Evolutionary conservation across 805 yeast genomes (phyloP), one percentile per base, ranked within the genome.

Genomic region (Myxozyma geophila): DNA sequence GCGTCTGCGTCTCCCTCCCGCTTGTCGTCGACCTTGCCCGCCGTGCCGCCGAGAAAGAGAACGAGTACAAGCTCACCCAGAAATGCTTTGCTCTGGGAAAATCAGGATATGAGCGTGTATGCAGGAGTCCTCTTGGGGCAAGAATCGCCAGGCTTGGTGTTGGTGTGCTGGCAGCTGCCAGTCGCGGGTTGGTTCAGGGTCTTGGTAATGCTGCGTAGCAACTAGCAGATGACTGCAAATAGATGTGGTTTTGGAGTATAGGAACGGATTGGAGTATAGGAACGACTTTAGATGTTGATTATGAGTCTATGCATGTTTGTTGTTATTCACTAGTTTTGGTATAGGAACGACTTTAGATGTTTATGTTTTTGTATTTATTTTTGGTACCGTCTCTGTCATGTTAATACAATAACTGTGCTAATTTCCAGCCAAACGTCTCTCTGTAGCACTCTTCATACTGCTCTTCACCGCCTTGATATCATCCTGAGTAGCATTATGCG

Each of bases 401-500:
- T n/a, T n/a, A n/a, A n/a, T n/a, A n/a, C n/a, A n/a, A n/a, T n/a
- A n/a, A n/a, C n/a, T n/a, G n/a, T 12, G 15, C 36, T 43, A 37
- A 37, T 54, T 44, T 35, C 46, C 54, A 4, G 66, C 67, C 50
- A 76, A 71, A 37, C 76, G 62, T 56, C 69, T 69, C 70, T 87
- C 90, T 71, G 85, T 82, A 66, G 79, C 74, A 54, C 75, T 70
- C 71, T 80, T 80, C 54, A 87, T 82, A 35, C 80, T 83, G 6
- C 77, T 77, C 75, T 82, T 83, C 74, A 79, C 78, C 6, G 70
- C 73, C 9, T 67, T 72, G 61, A 86, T 78, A 23, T 87, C 90
- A 1, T 76, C 82, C 60, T 77, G 73, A 8, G 82, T 71, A 15
- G 96, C 91, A 72, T 90, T 87, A 78, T 80, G 87, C 47, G 77